phyloP scores from a whole-genome alignment of 768 basidiomycete genomes.

The Ephemerocybe angulata region DNA sequence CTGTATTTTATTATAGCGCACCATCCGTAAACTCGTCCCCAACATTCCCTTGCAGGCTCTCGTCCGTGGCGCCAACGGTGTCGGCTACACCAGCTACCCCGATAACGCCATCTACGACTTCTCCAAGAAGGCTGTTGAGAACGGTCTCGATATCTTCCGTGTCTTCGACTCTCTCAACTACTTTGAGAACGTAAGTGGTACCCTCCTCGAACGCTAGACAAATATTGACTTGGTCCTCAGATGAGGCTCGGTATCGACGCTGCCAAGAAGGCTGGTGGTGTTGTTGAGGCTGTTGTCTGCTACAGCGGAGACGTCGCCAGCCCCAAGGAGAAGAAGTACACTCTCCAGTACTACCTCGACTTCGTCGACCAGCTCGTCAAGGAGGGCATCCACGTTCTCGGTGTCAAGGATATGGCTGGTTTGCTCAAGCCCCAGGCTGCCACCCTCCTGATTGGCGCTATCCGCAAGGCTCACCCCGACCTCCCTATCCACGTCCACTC shows the following conservation, averaged over 20 bases:
- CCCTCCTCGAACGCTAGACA: not conserved
- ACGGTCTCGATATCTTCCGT: slow-evolving; percentile 98
- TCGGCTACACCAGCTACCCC: slow-evolving; percentile 98
- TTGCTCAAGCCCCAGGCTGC: slow-evolving; percentile 93
- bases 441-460: slow-evolving; percentile 85
- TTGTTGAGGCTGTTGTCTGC: slow-evolving; percentile 95
- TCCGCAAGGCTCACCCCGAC: slow-evolving; percentile 94
- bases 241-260: slow-evolving; percentile 99
- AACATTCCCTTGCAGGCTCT: slow-evolving; percentile 99
- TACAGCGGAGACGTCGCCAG: slow-evolving; percentile 97
- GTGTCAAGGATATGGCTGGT: slow-evolving; percentile 99
- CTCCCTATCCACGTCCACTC: slow-evolving; percentile 99
- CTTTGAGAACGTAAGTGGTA: slow-evolving; percentile 71
- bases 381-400: slow-evolving; percentile 94
- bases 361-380: slow-evolving; percentile 89
- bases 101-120: slow-evolving; percentile 99
- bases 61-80: slow-evolving; percentile 97
- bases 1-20: slow-evolving; percentile 51
- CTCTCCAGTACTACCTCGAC: slow-evolving; percentile 94
- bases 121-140: slow-evolving; percentile 99
- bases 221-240: slow-evolving; percentile 34
- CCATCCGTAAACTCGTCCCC: slow-evolving; percentile 91
- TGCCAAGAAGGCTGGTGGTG: slow-evolving; percentile 99
- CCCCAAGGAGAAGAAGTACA: slow-evolving; percentile 95
- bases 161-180: slow-evolving; percentile 99